A percentile compares a stretch with the other conserved stretches of the same genome.
These are phyloP conservation scores for Powellomyces hirtus DNA, from an alignment of 192 early-diverging fungal genomes.

Conservation along the genomic window DNA sequence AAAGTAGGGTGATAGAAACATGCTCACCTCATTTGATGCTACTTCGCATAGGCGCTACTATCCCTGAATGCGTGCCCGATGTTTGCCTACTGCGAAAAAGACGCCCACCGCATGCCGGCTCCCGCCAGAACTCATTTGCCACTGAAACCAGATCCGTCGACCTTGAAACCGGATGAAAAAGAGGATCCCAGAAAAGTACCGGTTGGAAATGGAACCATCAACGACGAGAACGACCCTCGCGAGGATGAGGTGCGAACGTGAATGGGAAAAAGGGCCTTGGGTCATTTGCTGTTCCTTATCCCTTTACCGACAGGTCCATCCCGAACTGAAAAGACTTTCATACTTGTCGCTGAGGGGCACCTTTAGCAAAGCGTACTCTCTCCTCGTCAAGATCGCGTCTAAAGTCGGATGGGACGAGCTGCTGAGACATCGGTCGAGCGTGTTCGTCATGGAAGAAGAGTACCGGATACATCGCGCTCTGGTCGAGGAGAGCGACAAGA, in stretches of 20 bases:
- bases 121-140: conserved; percentile 87
- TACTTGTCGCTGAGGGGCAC: conserved; percentile 90
- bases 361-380: conserved; percentile 82
- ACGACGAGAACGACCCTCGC: conserved; percentile 52
- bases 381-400: conserved; percentile 76
- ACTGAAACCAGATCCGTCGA: conserved; percentile 74
- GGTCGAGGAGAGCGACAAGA: conserved; percentile 62
- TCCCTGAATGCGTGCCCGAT: conserved; percentile 98
- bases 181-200: conserved; percentile 44
- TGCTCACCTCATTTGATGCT: not conserved
- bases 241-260: conserved; percentile 39
- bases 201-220: conserved; percentile 35
- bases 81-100: conserved; percentile 89
- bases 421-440: conserved; percentile 75
- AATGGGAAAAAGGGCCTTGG: not conserved
- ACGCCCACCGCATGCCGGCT: conserved; percentile 87
- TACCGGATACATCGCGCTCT: conserved; percentile 74
- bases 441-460: conserved; percentile 99
- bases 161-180: conserved; percentile 27
- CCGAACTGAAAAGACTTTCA: conserved; percentile 77
- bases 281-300: not conserved
- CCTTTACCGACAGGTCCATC: conserved; percentile 45
- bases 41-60: conserved; percentile 68
- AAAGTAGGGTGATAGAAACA: not conserved
- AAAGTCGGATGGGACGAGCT: conserved; percentile 97